Evolutionary conservation across 1,284 basidiomycete genomes (phyloP).

Genomic region (Moesziomyces aphidis): DNA sequence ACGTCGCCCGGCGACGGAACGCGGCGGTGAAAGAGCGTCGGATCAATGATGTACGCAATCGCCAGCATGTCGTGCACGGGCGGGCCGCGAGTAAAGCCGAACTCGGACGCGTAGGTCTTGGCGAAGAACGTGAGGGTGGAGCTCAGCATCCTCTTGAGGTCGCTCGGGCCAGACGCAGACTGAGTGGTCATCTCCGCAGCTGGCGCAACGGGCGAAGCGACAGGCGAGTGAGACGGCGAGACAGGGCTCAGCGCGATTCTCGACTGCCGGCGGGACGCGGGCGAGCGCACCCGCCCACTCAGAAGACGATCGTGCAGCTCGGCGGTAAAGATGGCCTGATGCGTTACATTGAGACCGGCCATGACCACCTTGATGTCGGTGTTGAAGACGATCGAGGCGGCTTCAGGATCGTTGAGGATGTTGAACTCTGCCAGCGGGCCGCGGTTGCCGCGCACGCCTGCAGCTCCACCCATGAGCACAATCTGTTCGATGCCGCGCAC

Average conservation of each 20-base stretch:
- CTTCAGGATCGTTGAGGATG: constrained; percentile 62
- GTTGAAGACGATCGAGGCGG: constrained; percentile 58
- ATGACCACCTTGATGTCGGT: constrained; percentile 57
- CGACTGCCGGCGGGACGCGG: constrained; percentile 38
- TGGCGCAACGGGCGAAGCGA: constrained; percentile 13
- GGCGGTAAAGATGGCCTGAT: constrained; percentile 56
- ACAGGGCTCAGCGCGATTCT: constrained; percentile 8
- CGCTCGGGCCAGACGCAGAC: constrained; percentile 28
- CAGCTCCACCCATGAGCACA: constrained; percentile 62
- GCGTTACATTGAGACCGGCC: constrained; percentile 63
- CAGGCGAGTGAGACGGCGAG: constrained; percentile 20
- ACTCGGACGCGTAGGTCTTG: constrained; percentile 51
- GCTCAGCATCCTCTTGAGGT: constrained; percentile 46
- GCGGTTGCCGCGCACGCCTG: constrained; percentile 55
- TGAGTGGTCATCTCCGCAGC: constrained; percentile 15
- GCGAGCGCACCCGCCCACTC: constrained; percentile 16
- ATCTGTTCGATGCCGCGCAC: constrained; percentile 53
- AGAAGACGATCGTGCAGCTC: constrained; percentile 48
- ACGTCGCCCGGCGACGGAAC: constrained; percentile 43
- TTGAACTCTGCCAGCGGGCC: constrained; percentile 60
- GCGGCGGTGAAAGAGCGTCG: constrained; percentile 52
- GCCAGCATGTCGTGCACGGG: constrained; percentile 62
- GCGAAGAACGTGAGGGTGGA: constrained; percentile 58
- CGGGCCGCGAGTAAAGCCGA: constrained; percentile 57
- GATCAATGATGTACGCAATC: constrained; percentile 59